These are phyloP conservation scores for Alternaria metachromatica DNA, from an alignment of 2,329 filamentous ascomycete genomes.

Conservation along the genomic window DNA sequence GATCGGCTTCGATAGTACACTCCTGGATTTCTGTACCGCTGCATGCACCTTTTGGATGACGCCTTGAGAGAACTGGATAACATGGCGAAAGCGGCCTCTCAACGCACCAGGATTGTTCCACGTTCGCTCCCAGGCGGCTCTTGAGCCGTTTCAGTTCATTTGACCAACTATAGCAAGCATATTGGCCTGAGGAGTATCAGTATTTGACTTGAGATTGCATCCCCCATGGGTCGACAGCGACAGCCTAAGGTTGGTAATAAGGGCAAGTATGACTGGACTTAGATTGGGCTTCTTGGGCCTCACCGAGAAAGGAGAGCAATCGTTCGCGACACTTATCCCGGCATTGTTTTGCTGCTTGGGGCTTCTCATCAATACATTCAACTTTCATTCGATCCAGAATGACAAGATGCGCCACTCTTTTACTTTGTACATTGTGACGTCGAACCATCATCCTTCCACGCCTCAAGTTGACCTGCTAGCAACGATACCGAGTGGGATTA, in stretches of 20 bases:
- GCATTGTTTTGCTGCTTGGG: neutral
- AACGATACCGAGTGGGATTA: neutral
- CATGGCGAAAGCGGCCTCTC: neutral
- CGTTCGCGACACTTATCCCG: neutral
- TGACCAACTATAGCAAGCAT: neutral
- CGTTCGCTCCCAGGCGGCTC: neutral
- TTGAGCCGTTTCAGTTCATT: neutral
- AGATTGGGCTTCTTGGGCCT: neutral
- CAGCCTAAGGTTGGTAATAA: neutral
- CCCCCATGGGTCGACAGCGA: neutral
- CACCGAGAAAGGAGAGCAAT: neutral
- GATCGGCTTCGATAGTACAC: constrained; percentile 33
- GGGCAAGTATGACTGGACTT: neutral
- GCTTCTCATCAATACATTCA: neutral
- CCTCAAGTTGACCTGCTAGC: neutral
- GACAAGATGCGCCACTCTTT: neutral
- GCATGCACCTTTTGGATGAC: neutral
- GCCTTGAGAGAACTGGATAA: neutral
- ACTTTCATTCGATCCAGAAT: neutral
- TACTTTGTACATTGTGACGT: neutral
- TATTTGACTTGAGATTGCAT: neutral
- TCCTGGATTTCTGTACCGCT: neutral
- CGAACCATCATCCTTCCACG: neutral
- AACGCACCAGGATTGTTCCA: neutral
- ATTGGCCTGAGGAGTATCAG: neutral